Conservation (phyloP, 441 rosid genomes). For the Gossypium schwendimanii region DNA sequence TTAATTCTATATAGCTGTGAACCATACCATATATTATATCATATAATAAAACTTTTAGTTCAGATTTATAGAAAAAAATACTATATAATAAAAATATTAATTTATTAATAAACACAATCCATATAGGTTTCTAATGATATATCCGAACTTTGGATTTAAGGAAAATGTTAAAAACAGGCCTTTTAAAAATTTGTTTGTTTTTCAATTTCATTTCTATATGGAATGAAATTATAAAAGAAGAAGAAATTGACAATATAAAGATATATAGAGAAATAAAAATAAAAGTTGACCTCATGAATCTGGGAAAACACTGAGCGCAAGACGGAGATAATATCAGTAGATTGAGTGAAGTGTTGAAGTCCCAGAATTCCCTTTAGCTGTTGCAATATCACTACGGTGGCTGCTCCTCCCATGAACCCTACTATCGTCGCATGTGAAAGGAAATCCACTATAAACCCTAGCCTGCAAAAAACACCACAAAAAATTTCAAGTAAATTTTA, state of each 20-base stretch:
- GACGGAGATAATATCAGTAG: constrained; percentile 73
- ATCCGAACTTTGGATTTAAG: too few species aligned
- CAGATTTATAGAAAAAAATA: neutral
- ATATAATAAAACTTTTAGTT: neutral
- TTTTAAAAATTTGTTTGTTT: too few species aligned
- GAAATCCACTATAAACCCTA: constrained; percentile 90
- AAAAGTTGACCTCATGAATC: constrained; percentile 47
- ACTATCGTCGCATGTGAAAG: constrained; percentile 92
- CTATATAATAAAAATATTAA: too few species aligned
- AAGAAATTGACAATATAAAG: neutral
- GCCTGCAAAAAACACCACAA: constrained; percentile 35
- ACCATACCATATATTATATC: neutral
- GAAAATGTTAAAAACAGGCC: too few species aligned
- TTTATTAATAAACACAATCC: too few species aligned
- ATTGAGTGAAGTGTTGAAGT: constrained; percentile 65
- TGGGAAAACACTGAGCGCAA: constrained; percentile 78
- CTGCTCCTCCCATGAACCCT: constrained; percentile 98
- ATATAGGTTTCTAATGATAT: too few species aligned
- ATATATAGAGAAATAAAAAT: neutral
- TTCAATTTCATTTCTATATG: too few species aligned
- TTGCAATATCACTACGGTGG: constrained; percentile 81
- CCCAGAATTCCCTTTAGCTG: constrained; percentile 89
- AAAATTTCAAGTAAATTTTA: neutral
- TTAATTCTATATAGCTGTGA: neutral
- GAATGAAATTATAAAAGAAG: neutral